Evolutionary conservation across 352 stramenopile species (phyloP).

Genomic region (Globisporangium parvum): DNA sequence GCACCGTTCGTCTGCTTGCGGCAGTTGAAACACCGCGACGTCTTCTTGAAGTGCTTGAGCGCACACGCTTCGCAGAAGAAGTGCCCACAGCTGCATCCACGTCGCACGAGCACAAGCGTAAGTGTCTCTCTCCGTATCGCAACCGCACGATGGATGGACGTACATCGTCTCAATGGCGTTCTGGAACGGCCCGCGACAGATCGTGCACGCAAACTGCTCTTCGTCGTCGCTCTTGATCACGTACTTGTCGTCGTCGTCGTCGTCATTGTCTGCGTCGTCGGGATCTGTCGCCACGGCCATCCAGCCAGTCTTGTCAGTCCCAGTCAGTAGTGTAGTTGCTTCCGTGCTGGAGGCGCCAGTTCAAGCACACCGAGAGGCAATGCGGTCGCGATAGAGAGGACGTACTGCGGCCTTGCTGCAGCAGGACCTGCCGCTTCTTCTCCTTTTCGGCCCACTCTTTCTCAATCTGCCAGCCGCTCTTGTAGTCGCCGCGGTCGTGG

Average conservation of each 20-base stretch:
- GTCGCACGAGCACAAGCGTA: neutral
- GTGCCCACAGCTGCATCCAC: conserved; percentile 80
- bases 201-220: conserved; percentile 93
- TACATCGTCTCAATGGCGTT: conserved; percentile 92
- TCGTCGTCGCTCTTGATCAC: conserved; percentile 57
- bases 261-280: conserved; percentile 35
- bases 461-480: conserved; percentile 97
- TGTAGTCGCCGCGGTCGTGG: conserved; percentile 97
- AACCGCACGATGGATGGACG: conserved; percentile 9
- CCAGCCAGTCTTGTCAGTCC: neutral
- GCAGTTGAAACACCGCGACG: conserved; percentile 90
- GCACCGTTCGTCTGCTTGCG: conserved; percentile 90
- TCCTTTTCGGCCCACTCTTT: conserved; percentile 93
- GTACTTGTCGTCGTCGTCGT: conserved; percentile 62
- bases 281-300: conserved; percentile 9
- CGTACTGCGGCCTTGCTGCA: conserved; percentile 41
- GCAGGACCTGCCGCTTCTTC: conserved; percentile 78
- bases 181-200: conserved; percentile 91
- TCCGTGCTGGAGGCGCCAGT: no score
- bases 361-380: no score
- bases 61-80: conserved; percentile 96
- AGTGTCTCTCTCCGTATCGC: no score
- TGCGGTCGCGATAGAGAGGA: no score
- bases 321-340: neutral
- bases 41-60: conserved; percentile 80